Evolutionary conservation across 1,284 basidiomycete species (phyloP).

Genomic region (Ustilago bromivora): DNA sequence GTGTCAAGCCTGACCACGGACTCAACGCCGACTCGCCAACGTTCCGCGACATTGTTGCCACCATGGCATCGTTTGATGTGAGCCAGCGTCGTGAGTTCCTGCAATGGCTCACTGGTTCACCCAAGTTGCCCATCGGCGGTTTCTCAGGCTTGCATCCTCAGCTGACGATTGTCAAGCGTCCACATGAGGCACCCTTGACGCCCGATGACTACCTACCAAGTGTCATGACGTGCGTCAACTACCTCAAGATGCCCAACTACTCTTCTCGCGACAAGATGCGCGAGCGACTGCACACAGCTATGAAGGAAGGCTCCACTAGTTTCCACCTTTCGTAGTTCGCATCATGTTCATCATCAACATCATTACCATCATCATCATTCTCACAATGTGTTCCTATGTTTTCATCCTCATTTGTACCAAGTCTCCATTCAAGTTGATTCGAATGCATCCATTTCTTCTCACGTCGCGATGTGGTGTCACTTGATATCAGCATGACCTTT

Average conservation of each 20-base stretch:
- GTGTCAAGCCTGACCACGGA: slow-evolving; percentile 96
- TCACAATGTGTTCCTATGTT: slow-evolving; percentile 55
- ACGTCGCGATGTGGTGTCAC: not conserved
- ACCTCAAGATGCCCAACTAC: slow-evolving; percentile 68
- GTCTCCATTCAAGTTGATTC: not conserved
- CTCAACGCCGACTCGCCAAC: slow-evolving; percentile 93
- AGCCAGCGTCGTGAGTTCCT: slow-evolving; percentile 85
- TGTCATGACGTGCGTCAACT: slow-evolving; percentile 98
- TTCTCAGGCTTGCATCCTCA: slow-evolving; percentile 94
- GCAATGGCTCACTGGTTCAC: slow-evolving; percentile 95
- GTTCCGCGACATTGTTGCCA: slow-evolving; percentile 85
- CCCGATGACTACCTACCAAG: slow-evolving; percentile 96
- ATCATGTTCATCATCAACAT: not conserved
- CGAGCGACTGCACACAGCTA: slow-evolving; percentile 59
- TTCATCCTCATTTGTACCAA: slow-evolving; percentile 11
- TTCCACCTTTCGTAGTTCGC: slow-evolving; percentile 65
- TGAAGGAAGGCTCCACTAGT: slow-evolving; percentile 65
- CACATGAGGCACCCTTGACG: slow-evolving; percentile 80
- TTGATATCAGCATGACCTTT: too few relatives aligned
- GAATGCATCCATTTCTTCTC: slow-evolving; percentile 3
- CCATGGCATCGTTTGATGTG: slow-evolving; percentile 84
- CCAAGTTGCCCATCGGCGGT: slow-evolving; percentile 80
- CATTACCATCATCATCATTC: not conserved
- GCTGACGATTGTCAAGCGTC: slow-evolving; percentile 96
- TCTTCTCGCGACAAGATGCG: slow-evolving; percentile 63